These are phyloP conservation scores for Aspergillus sp. DNA, from an alignment of 2,329 filamentous ascomycete genomes.

Conservation along the genomic window DNA sequence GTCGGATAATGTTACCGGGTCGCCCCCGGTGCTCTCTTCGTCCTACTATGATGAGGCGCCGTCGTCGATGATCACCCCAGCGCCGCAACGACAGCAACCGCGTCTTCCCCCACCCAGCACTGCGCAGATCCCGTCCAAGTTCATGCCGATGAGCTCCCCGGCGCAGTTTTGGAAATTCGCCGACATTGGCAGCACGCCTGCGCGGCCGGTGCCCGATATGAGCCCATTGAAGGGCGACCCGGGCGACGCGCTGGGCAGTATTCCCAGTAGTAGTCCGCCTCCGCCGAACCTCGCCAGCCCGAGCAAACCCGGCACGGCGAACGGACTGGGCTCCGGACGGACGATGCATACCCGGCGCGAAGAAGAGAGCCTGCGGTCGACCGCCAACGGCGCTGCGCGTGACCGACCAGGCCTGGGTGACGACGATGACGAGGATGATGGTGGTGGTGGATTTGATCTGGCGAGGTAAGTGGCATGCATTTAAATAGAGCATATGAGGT, in stretches of 20 bases:
- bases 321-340: conserved; percentile 28
- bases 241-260: conserved; percentile 34
- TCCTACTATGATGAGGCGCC: conserved; percentile 48
- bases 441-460: conserved; percentile 45
- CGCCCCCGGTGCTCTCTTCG: conserved; percentile 48
- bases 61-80: conserved; percentile 48
- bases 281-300: conserved; percentile 45
- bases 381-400: conserved; percentile 13
- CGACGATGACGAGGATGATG: conserved; percentile 40
- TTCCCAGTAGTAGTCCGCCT: conserved; percentile 49
- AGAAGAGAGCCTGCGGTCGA: conserved; percentile 21
- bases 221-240: conserved; percentile 46
- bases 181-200: conserved; percentile 47
- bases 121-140: conserved; percentile 48
- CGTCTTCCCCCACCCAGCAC: conserved; percentile 49
- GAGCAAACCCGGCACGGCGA: conserved; percentile 40
- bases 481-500: neutral
- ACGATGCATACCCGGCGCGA: conserved; percentile 31
- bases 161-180: conserved; percentile 52
- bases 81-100: conserved; percentile 48
- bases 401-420: conserved; percentile 21
- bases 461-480: conserved; percentile 35
- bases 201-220: conserved; percentile 41
- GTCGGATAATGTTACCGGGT: conserved; percentile 38
- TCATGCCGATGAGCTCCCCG: conserved; percentile 51